These are phyloP conservation scores for Gonium pectorale DNA, from an alignment of 139 green algal genomes.

Conservation along the genomic window DNA sequence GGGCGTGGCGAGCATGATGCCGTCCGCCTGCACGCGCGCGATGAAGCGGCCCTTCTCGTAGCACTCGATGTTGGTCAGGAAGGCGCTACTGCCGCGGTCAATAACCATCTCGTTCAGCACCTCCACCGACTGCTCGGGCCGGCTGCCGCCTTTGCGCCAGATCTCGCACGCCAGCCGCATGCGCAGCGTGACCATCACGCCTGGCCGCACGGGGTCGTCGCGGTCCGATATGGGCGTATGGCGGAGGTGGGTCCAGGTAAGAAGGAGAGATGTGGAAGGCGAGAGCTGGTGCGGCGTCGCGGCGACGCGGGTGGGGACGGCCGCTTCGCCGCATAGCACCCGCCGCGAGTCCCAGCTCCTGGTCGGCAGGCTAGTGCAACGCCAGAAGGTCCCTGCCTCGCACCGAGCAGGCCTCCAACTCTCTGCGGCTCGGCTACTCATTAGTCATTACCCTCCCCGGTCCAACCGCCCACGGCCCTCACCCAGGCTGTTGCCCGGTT, in stretches of 20 bases:
- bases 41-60: constrained; percentile 87
- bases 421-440: no score
- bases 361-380: no score
- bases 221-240: no score
- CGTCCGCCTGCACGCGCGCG: constrained; percentile 91
- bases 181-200: constrained; percentile 95
- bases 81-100: constrained; percentile 87
- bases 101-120: constrained; percentile 98
- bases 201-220: constrained; percentile 34
- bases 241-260: no score
- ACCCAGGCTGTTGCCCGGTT: constrained; percentile 48
- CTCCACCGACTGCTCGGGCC: constrained; percentile 63
- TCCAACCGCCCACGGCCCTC: neutral
- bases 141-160: constrained; percentile 56
- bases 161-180: constrained; percentile 95
- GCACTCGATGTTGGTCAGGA: constrained; percentile 96
- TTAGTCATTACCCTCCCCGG: no score
- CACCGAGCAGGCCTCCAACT: no score
- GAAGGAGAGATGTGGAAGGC: no score
- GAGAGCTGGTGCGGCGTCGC: no score
- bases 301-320: no score
- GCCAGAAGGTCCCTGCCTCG: no score
- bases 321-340: no score
- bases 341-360: no score
- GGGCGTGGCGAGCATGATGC: constrained; percentile 95